Evolutionary conservation across 768 basidiomycete genomes (phyloP).

Genomic region (Boletus subcaerulescens): DNA sequence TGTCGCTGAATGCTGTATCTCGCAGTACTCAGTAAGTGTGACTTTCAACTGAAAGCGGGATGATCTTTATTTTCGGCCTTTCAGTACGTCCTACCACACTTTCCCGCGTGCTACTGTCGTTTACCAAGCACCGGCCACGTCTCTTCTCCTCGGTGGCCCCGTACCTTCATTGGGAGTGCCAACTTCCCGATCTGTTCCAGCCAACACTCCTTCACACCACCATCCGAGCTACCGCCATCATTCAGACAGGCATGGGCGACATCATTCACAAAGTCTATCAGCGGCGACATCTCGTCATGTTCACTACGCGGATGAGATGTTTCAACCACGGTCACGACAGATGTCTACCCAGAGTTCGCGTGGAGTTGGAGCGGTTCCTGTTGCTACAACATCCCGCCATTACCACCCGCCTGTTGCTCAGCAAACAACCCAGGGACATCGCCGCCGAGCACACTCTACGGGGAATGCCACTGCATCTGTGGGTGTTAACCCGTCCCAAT

Average conservation of each 20-base stretch:
- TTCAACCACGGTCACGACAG: conserved; percentile 11
- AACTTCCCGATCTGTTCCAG: conserved; percentile 3
- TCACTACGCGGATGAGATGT: conserved; percentile 21
- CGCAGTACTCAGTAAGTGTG: conserved; percentile 27
- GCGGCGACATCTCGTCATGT: conserved; percentile 22
- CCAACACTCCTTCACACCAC: conserved; percentile 1
- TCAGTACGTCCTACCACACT: conserved; percentile 25
- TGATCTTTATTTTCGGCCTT: conserved; percentile 11
- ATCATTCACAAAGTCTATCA: conserved; percentile 12
- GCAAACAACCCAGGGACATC: conserved; percentile 10
- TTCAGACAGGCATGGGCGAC: background rate
- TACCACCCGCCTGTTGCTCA: background rate
- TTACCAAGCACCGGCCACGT: background rate
- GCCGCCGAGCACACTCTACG: conserved; percentile 21
- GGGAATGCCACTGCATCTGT: conserved; percentile 9
- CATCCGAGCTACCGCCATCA: conserved; percentile 1
- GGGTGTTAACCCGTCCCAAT: conserved; percentile 1
- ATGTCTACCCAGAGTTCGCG: conserved; percentile 6
- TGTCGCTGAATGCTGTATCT: conserved; percentile 4
- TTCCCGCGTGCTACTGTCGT: conserved; percentile 23
- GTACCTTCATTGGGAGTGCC: conserved; percentile 4
- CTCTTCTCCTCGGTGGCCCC: background rate
- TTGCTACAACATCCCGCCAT: background rate
- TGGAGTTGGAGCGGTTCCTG: background rate
- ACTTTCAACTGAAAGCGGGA: conserved; percentile 4